A percentile compares a stretch with the other conserved stretches of the same genome.
phyloP scores from a whole-genome alignment of 257 asterid genomes.

The Solanum habrochaites region DNA sequence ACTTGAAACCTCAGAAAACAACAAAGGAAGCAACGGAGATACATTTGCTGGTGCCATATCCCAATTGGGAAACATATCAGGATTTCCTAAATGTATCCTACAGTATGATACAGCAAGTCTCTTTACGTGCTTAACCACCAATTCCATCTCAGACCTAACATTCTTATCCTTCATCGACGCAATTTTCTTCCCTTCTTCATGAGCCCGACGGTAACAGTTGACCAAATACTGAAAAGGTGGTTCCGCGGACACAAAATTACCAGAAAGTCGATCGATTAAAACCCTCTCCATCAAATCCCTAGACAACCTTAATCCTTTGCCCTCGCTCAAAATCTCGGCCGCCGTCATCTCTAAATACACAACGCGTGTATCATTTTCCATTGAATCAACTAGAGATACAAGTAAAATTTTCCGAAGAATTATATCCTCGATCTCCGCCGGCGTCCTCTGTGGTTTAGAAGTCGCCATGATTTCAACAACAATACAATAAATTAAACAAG shows the following conservation, averaged over 20 bases:
- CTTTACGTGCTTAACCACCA: constrained; percentile 58
- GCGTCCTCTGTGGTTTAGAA: constrained; percentile 46
- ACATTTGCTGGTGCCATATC: constrained; percentile 21
- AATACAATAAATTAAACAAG: background rate
- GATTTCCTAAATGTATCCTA: constrained; percentile 70
- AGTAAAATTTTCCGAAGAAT: constrained; percentile 73
- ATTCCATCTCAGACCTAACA: constrained; percentile 57
- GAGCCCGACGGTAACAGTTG: constrained; percentile 66
- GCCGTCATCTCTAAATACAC: constrained; percentile 75
- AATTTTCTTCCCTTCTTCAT: constrained; percentile 73
- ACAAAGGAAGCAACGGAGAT: constrained; percentile 60
- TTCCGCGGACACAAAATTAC: constrained; percentile 50
- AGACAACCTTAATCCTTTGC: constrained; percentile 51
- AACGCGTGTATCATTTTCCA: constrained; percentile 56
- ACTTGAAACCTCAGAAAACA: constrained; percentile 62
- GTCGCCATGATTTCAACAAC: constrained; percentile 48
- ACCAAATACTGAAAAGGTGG: constrained; percentile 65
- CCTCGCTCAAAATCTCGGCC: constrained; percentile 83
- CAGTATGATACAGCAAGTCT: constrained; percentile 61
- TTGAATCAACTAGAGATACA: constrained; percentile 56
- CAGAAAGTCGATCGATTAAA: constrained; percentile 73
- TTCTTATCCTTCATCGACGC: constrained; percentile 60
- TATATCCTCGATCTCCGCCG: constrained; percentile 82
- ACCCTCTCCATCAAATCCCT: constrained; percentile 79
- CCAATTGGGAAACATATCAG: constrained; percentile 71